Evolutionary conservation across 2,329 filamentous ascomycete species (phyloP), one percentile per base, ranked within the genome.

Genomic region (Paramyrothecium roridum): DNA sequence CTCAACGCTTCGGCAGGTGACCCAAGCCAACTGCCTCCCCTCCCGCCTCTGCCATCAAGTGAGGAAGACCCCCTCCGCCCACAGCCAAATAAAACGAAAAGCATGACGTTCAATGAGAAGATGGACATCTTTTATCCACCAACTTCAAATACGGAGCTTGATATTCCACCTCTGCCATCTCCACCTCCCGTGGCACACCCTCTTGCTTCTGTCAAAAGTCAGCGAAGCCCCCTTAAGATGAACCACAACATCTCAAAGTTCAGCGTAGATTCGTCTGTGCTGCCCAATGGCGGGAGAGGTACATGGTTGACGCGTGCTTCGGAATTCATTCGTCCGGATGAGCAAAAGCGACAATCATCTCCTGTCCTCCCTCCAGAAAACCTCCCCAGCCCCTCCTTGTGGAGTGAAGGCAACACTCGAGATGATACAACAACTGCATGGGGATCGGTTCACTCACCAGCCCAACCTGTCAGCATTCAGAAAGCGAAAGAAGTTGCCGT

Each of bases 91-190:
- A 69, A 81, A 57, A 82, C 80, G 3, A 79, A 77, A 66, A 84
- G 80, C 63, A 84, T 84, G 81, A 82, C 80, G 0, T 77, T 82
- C 57, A 73, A 83, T 52, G 82, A 84, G 61, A 84, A 84, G 64
- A 80, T 84, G 70, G 69, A 73, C 2, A 65, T 82, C 6, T 67
- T 85, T 22, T 82, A 81, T 58, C 72, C 77, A 3, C 65, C 47
- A 2, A 49, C 68, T 8, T 67, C 75, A 2, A 62, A 54, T 34
- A 48, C 49, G 4, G 37, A 16, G 37, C 13, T 6, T 13, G 37
- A 43, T 6, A 19, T 43, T 43, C 37, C 37, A 30, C 37, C 37
- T 6, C 37, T 43, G 37, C 37, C 37, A 8, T 19, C 37, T 43
- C 13, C n/a, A 19, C 37, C 26, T 10, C 26, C 4, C 4, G 26